phyloP scores from a whole-genome alignment of 2,329 filamentous ascomycete species.

The Huntiella decipiens region DNA sequence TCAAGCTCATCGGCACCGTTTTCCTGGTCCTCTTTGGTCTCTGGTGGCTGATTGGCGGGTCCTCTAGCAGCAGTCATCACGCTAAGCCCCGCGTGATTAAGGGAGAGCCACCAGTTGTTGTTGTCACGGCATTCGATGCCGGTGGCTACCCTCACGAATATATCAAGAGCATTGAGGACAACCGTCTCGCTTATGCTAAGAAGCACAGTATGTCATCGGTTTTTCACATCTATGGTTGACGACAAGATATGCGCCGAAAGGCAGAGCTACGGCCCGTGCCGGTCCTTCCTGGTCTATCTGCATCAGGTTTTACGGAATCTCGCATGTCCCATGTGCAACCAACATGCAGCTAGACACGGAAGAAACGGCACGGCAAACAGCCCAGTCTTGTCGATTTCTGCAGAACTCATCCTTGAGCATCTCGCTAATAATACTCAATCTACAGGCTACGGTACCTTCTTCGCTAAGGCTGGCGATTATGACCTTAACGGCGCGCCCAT shows the following conservation, averaged over 20 bases:
- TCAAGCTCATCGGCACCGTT: constrained; percentile 38
- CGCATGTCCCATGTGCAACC: constrained; percentile 1
- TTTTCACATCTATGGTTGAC: not conserved
- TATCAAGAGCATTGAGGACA: constrained; percentile 55
- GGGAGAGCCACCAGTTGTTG: constrained; percentile 46
- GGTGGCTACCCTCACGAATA: constrained; percentile 34
- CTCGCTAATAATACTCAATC: constrained; percentile 4
- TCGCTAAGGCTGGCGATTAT: constrained; percentile 61
- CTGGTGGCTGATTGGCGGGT: constrained; percentile 37
- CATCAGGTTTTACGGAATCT: not conserved
- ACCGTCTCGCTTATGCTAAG: constrained; percentile 66
- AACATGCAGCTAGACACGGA: constrained; percentile 1
- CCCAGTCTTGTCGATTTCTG: not conserved
- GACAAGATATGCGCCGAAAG: too few relatives aligned
- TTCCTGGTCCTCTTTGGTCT: constrained; percentile 35
- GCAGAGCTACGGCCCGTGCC: not conserved
- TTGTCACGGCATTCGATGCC: constrained; percentile 66
- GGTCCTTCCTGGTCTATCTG: not conserved
- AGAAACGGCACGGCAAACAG: not conserved
- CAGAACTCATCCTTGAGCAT: not conserved
- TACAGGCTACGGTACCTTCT: constrained; percentile 69
- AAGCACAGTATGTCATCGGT: constrained; percentile 50
- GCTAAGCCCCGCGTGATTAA: constrained; percentile 10
- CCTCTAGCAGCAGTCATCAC: constrained; percentile 6
- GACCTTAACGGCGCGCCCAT: constrained; percentile 38